A percentile compares a stretch with the other conserved stretches of the same genome.
phyloP scores from a whole-genome alignment of 495 filamentous ascomycete species.

The Endocarpon pusillum region DNA sequence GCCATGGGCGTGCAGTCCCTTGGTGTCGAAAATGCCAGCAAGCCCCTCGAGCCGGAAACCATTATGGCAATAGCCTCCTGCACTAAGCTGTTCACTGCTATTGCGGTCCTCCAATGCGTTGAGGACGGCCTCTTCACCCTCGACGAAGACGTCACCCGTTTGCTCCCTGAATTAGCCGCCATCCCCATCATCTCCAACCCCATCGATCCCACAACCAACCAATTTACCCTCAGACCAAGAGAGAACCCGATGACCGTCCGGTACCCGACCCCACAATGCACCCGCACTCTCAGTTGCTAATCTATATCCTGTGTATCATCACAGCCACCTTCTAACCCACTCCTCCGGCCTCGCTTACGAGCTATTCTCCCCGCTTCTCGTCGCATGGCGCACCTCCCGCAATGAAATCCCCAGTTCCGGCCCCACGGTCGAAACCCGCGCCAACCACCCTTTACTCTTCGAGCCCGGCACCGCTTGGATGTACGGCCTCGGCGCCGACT shows the following conservation, averaged over 20 bases:
- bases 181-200: slow-evolving; percentile 25
- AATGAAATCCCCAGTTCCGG: slow-evolving; percentile 19
- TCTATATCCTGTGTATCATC: not conserved
- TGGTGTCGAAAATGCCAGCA: slow-evolving; percentile 21
- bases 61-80: slow-evolving; percentile 17
- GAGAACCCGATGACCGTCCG: too few species aligned
- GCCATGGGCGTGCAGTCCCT: slow-evolving; percentile 17
- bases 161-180: slow-evolving; percentile 23
- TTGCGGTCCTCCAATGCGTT: slow-evolving; percentile 29
- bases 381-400: slow-evolving; percentile 18
- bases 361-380: slow-evolving; percentile 18
- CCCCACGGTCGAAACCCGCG: too few species aligned
- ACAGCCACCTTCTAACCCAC: slow-evolving; percentile 30
- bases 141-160: slow-evolving; percentile 19
- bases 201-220: too few species aligned
- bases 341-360: slow-evolving; percentile 31
- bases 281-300: not conserved
- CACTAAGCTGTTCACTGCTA: slow-evolving; percentile 13
- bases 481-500: slow-evolving; percentile 34
- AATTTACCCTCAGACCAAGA: too few species aligned
- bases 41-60: slow-evolving; percentile 17
- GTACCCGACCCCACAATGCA: too few species aligned
- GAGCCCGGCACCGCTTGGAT: slow-evolving; percentile 33
- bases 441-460: slow-evolving; percentile 10
- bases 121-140: slow-evolving; percentile 27